Conservation (phyloP, 208 protist species). For the Porcisia hertigi region DNA sequence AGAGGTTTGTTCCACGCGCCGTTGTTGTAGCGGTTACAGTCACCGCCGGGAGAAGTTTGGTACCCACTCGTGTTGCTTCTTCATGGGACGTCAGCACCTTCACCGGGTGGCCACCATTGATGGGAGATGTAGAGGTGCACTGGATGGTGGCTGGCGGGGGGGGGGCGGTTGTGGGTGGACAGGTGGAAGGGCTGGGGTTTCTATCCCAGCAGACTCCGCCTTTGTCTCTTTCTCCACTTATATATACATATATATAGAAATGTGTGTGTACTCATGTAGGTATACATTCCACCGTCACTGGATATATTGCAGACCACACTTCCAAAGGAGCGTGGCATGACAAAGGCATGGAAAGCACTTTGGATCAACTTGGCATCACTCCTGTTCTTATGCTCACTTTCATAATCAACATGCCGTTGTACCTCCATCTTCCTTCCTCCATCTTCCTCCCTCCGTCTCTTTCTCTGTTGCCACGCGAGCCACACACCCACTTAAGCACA, state of each 20-base stretch:
- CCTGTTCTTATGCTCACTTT: not conserved
- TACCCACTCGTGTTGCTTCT: not conserved
- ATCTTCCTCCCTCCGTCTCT: not conserved
- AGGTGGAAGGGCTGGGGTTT: too few species aligned
- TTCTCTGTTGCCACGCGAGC: not conserved
- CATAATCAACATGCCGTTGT: not conserved
- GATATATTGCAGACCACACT: not conserved
- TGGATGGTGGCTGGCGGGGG: not conserved
- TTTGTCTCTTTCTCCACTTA: not conserved
- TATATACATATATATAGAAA: not conserved
- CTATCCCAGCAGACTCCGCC: not conserved
- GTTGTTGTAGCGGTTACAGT: not conserved
- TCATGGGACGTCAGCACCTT: not conserved
- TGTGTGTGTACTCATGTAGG: too few species aligned
- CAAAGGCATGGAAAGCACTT: not conserved
- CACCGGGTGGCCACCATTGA: not conserved
- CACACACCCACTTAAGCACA: not conserved
- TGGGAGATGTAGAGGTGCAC: not conserved
- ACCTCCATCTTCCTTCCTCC: not conserved
- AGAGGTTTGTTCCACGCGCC: not conserved
- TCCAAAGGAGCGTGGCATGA: not conserved
- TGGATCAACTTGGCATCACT: not conserved
- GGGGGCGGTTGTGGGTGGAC: too few species aligned
- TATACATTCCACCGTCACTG: too few species aligned
- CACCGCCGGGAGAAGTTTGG: not conserved